phyloP scores from a whole-genome alignment of 2,329 filamentous ascomycete genomes.

The Pseudogymnoascus sp. region DNA sequence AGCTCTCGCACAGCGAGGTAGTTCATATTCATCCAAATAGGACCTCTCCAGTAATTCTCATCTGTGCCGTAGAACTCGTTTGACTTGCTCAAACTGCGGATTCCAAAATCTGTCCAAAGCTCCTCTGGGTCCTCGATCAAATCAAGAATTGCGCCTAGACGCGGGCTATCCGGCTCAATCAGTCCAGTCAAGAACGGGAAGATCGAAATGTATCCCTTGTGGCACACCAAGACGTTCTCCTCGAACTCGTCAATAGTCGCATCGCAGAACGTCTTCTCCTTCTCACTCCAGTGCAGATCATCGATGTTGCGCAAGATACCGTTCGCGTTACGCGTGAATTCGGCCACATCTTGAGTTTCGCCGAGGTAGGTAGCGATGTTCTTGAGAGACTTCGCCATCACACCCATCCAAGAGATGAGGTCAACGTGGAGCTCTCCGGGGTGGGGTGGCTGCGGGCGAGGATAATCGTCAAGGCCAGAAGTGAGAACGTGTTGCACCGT shows the following conservation, averaged over 20 bases:
- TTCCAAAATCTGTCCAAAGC: constrained; percentile 84
- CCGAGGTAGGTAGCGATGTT: constrained; percentile 73
- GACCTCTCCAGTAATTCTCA: constrained; percentile 96
- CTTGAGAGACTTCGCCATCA: constrained; percentile 82
- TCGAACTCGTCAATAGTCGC: constrained; percentile 94
- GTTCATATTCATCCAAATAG: constrained; percentile 95
- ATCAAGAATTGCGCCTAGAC: constrained; percentile 67
- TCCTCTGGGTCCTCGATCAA: constrained; percentile 75
- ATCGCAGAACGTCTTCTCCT: constrained; percentile 81
- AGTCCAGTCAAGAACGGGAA: constrained; percentile 88
- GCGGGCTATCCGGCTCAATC: constrained; percentile 64
- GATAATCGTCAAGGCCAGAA: constrained; percentile 93
- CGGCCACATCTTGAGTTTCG: constrained; percentile 66
- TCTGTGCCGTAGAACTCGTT: constrained; percentile 79
- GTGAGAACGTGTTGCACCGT: constrained; percentile 82
- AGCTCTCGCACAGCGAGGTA: constrained; percentile 78
- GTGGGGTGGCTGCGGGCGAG: constrained; percentile 85
- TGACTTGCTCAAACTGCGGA: constrained; percentile 79
- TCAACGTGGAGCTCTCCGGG: constrained; percentile 94
- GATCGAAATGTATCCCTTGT: constrained; percentile 91
- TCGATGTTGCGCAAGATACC: constrained; percentile 82
- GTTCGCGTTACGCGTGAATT: constrained; percentile 64
- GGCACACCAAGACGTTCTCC: constrained; percentile 82
- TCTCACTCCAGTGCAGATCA: constrained; percentile 85
- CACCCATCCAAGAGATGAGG: constrained; percentile 92